Percentiles rank a stretch among this genome's conserved stretches.
phyloP scores from a whole-genome alignment of 1,284 basidiomycete genomes.

The Afroboletus lepidellus region DNA sequence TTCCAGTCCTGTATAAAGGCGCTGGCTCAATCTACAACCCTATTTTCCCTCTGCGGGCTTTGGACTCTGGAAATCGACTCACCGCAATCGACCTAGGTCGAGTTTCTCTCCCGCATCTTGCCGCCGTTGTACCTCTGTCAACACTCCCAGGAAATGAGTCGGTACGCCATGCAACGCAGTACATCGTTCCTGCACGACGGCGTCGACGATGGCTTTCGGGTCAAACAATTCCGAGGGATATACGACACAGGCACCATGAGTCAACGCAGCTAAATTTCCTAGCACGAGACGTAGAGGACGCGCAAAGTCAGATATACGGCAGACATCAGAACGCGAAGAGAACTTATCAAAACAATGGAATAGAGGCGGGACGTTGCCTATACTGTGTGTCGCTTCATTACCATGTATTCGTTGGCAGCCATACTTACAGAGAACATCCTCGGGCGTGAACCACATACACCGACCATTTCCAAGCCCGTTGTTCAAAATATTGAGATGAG shows the following conservation, averaged over 20 bases:
- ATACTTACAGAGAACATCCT: conserved; percentile 65
- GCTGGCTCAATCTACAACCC: not conserved
- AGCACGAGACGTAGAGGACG: conserved; percentile 63
- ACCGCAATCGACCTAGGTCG: conserved; percentile 57
- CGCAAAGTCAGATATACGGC: conserved; percentile 8
- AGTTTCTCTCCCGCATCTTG: conserved; percentile 43
- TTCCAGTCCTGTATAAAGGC: conserved; percentile 59
- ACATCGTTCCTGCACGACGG: conserved; percentile 63
- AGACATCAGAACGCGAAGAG: not conserved
- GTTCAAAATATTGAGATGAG: conserved; percentile 76
- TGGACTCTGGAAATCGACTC: conserved; percentile 10
- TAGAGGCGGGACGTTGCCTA: conserved; percentile 76
- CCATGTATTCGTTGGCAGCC: not conserved
- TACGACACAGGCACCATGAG: conserved; percentile 70
- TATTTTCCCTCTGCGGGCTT: not conserved
- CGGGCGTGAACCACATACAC: conserved; percentile 63
- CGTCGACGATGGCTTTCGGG: conserved; percentile 63
- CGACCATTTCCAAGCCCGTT: conserved; percentile 72
- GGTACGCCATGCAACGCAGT: conserved; percentile 84
- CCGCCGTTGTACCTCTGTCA: conserved; percentile 62
- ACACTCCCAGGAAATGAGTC: conserved; percentile 77
- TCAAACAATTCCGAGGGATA: conserved; percentile 71
- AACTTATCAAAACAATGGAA: conserved; percentile 89
- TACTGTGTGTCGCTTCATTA: conserved; percentile 1
- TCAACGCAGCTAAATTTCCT: conserved; percentile 81